Evolutionary conservation across 768 basidiomycete species (phyloP), one percentile per base, ranked within the genome.

Genomic region (Leccinum imitatum): DNA sequence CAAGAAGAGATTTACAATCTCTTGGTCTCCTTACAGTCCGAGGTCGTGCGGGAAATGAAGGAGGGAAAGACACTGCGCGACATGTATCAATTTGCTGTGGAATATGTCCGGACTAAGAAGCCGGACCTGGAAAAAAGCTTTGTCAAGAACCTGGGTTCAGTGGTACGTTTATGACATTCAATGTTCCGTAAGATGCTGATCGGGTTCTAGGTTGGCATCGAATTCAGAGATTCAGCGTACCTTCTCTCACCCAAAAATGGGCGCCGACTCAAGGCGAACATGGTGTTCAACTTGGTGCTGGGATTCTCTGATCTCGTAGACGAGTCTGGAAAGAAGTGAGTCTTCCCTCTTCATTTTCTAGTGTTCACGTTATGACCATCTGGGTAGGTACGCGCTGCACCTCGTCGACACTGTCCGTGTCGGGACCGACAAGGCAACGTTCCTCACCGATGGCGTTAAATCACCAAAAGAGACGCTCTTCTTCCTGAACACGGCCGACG

Each of bases 161-260:
- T 87, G 23, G 95, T 96, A 72, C 66, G 88, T 77, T 23, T 1
- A 46, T 17, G 3, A 17, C 53, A 31, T 25, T 52, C n/a, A 6
- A 14, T 10, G 2, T 48, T 14, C 37, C 5, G 11, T 10, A 23
- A 5, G 5, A 44, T 44, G 21, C 41, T 62, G 41, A 67, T 35
- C 19, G 13, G 37, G 39, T 50, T 21, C n/a, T 66, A 98, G 95
- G 98, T 88, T 73, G 96, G 96, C 6, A 85, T 98, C 70, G 96
- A 99, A 73, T 98, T 95, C 77, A 86, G 95, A 46, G 96, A 99
- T 70, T 85, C 89, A 10, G 79, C 86, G 0, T 97, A 95, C 71
- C 76, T 95, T 13, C 77, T 98, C 39, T 89, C 89, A 5, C 63
- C 86, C 8, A 98, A 96, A 78, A 96, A 93, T 67, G 76, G 76